phyloP scores from a whole-genome alignment of 176 grass and related monocot genomes.

The Raddia guianensis region DNA sequence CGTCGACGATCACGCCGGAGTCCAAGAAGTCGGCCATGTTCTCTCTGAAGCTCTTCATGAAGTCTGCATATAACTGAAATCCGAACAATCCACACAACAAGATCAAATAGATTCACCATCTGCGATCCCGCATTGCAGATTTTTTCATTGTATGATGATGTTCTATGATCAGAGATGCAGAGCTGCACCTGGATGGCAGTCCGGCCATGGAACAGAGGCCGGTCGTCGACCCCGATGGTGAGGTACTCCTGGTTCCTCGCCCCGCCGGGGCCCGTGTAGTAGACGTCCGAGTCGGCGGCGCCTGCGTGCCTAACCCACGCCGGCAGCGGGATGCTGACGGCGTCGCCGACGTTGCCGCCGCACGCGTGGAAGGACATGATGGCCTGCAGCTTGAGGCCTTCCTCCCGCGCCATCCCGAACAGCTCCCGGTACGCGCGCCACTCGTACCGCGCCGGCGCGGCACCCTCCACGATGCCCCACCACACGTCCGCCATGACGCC shows the following conservation, averaged over 20 bases:
- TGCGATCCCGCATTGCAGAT: not conserved
- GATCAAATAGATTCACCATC: not conserved
- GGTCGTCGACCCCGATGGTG: slow-evolving; percentile 58
- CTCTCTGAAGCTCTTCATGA: slow-evolving; percentile 85
- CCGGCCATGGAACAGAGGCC: slow-evolving; percentile 61
- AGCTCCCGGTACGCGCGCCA: slow-evolving; percentile 75
- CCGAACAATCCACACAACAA: not conserved
- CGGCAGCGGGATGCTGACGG: slow-evolving; percentile 53
- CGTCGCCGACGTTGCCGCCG: slow-evolving; percentile 83
- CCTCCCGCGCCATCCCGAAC: slow-evolving; percentile 46
- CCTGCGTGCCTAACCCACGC: slow-evolving; percentile 52
- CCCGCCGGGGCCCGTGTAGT: slow-evolving; percentile 51
- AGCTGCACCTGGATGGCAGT: slow-evolving; percentile 63
- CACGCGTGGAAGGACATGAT: slow-evolving; percentile 94
- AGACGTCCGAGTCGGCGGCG: slow-evolving; percentile 50
- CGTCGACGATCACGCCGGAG: slow-evolving; percentile 63
- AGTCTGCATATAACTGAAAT: slow-evolving; percentile 64
- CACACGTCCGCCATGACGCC: slow-evolving; percentile 82
- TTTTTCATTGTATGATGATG: not conserved
- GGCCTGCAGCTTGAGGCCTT: slow-evolving; percentile 70
- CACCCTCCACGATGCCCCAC: slow-evolving; percentile 73
- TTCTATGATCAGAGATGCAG: not conserved
- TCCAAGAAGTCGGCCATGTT: slow-evolving; percentile 82
- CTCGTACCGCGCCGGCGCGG: slow-evolving; percentile 51
- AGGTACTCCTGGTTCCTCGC: slow-evolving; percentile 70